Percentiles rank a stretch among this genome's conserved stretches.
Evolutionary conservation across 345 rosid species (phyloP).

Genomic region (Eucalyptus leucophloia): DNA sequence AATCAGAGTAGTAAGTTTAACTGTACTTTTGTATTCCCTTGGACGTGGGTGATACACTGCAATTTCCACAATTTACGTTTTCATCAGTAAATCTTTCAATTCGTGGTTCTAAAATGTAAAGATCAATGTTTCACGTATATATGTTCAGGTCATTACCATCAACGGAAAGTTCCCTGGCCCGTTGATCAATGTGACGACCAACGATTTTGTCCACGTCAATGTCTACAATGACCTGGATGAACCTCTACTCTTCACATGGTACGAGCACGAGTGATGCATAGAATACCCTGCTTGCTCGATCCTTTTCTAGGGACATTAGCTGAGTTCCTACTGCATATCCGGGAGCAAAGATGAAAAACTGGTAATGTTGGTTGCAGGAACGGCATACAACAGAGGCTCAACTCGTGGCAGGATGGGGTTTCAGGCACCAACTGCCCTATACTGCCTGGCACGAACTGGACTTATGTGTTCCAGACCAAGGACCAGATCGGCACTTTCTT

Average conservation of each 20-base stretch:
- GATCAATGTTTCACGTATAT: background rate
- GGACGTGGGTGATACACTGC: background rate
- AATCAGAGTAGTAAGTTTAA: background rate
- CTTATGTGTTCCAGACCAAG: slow-evolving; percentile 40
- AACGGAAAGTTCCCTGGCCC: slow-evolving; percentile 71
- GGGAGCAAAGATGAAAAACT: background rate
- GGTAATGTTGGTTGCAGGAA: slow-evolving; percentile 15
- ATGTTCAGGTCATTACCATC: slow-evolving; percentile 35
- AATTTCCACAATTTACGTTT: background rate
- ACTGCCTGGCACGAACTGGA: slow-evolving; percentile 35
- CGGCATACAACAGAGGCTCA: slow-evolving; percentile 44
- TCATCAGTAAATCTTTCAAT: background rate
- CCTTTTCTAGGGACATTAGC: background rate
- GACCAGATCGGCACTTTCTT: slow-evolving; percentile 49
- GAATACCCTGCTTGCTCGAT: background rate
- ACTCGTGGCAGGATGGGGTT: slow-evolving; percentile 61
- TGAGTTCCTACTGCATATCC: background rate
- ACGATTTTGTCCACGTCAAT: slow-evolving; percentile 31
- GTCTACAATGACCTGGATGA: slow-evolving; percentile 43
- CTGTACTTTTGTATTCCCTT: background rate
- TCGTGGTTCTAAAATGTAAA: background rate
- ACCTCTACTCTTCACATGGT: slow-evolving; percentile 68
- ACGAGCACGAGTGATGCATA: background rate
- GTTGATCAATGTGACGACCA: slow-evolving; percentile 36
- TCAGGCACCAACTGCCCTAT: slow-evolving; percentile 69